These are phyloP conservation scores for Acanthamoeba triangularis DNA, from an alignment of 208 protist species.

Conservation along the genomic window DNA sequence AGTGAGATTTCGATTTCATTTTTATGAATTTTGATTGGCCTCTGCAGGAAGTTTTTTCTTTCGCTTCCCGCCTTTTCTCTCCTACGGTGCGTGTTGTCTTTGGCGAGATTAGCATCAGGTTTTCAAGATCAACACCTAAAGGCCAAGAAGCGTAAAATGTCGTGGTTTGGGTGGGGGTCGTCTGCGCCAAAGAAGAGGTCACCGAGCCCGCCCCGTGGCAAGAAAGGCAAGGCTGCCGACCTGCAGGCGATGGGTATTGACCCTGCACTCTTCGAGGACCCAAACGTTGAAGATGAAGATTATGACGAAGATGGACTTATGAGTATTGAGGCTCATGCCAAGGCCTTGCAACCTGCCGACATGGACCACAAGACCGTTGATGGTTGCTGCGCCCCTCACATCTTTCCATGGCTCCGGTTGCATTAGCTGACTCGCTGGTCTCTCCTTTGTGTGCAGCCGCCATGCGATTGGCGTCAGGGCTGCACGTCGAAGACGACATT, in stretches of 20 bases:
- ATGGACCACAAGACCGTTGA: constrained; percentile 2
- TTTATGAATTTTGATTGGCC: not conserved
- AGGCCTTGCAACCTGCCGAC: not conserved
- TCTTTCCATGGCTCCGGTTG: not conserved
- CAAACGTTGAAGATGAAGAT: not conserved
- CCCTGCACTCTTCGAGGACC: constrained; percentile 16
- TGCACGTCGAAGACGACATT: constrained; percentile 26
- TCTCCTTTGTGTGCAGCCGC: constrained; percentile 1
- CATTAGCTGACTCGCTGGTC: not conserved
- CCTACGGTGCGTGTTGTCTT: not conserved
- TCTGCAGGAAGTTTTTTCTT: not conserved
- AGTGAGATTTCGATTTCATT: not conserved
- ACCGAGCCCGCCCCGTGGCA: not conserved
- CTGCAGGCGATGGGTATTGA: constrained; percentile 16
- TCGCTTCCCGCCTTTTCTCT: constrained; percentile 4
- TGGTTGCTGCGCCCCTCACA: not conserved
- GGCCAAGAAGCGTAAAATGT: not conserved
- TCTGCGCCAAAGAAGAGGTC: not conserved
- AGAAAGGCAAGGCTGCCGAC: not conserved
- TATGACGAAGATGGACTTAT: not conserved
- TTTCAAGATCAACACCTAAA: not conserved
- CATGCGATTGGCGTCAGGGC: not conserved
- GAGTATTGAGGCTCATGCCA: constrained; percentile 3
- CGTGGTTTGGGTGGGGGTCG: constrained; percentile 21
- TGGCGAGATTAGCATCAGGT: not conserved